phyloP scores from a whole-genome alignment of 202 grass and related monocot genomes.

The Zoysia matrella region DNA sequence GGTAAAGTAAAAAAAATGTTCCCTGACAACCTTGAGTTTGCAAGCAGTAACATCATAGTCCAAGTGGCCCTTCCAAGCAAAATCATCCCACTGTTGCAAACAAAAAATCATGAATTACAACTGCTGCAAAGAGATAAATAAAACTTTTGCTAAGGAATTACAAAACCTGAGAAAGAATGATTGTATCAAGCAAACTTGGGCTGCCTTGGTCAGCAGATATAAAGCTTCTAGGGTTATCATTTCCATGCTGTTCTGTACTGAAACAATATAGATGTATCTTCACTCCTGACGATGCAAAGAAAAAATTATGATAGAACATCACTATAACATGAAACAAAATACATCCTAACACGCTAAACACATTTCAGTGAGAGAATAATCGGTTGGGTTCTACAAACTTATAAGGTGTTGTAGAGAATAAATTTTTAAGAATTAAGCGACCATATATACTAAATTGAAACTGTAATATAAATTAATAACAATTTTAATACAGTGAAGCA shows the following conservation, averaged over 20 bases:
- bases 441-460: conserved; percentile 31
- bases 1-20: neutral
- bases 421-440: neutral
- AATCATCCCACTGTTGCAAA: conserved; percentile 65
- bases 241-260: conserved; percentile 33
- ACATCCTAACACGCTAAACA: neutral
- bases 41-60: conserved; percentile 71
- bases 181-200: conserved; percentile 59
- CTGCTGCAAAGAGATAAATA: conserved; percentile 7
- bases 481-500: neutral
- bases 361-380: neutral
- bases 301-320: conserved; percentile 3
- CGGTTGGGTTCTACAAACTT: neutral
- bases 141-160: conserved; percentile 13
- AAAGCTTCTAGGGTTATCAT: conserved; percentile 30
- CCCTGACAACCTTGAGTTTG: conserved; percentile 59
- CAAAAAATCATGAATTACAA: conserved; percentile 22
- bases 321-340: neutral
- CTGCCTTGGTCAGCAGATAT: conserved; percentile 17
- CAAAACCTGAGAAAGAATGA: conserved; percentile 76
- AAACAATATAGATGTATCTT: conserved; percentile 62
- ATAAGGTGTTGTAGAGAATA: neutral
- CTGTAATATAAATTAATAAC: neutral
- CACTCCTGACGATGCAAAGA: conserved; percentile 46
- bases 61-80: conserved; percentile 48